These are phyloP conservation scores for Marchantia paleacea DNA, from an alignment of 225 moss, liverwort and hornwort genomes.

Conservation along the genomic window DNA sequence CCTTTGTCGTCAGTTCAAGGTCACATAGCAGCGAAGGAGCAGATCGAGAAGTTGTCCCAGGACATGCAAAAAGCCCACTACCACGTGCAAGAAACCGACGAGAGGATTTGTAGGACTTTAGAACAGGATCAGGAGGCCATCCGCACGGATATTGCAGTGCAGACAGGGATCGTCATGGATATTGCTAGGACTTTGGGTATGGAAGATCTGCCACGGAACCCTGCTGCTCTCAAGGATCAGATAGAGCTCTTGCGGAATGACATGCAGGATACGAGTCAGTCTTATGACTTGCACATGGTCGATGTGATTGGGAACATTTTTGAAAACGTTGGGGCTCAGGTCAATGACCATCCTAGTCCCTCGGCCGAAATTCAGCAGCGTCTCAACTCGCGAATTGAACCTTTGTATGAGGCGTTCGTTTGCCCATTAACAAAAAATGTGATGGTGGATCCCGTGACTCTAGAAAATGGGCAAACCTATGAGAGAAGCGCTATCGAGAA, in stretches of 20 bases:
- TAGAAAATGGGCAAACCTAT: slow-evolving; percentile 83
- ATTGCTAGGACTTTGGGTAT: slow-evolving; percentile 87
- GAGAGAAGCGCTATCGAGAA: slow-evolving; percentile 78
- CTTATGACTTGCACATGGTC: slow-evolving; percentile 78
- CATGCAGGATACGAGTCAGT: slow-evolving; percentile 60
- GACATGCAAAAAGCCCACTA: slow-evolving; percentile 73
- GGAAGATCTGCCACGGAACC: slow-evolving; percentile 70
- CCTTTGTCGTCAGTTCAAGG: slow-evolving; percentile 70
- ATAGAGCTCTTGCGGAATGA: slow-evolving; percentile 74
- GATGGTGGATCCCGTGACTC: slow-evolving; percentile 84
- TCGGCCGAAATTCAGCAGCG: slow-evolving; percentile 62
- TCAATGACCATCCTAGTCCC: slow-evolving; percentile 55
- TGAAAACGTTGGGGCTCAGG: slow-evolving; percentile 51
- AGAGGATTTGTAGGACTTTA: slow-evolving; percentile 68
- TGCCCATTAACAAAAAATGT: slow-evolving; percentile 93
- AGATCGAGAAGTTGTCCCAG: slow-evolving; percentile 61
- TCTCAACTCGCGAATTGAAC: slow-evolving; percentile 67
- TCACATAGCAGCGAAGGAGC: slow-evolving; percentile 50
- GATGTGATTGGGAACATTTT: slow-evolving; percentile 75
- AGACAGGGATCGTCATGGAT: slow-evolving; percentile 92
- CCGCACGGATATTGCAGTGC: slow-evolving; percentile 70
- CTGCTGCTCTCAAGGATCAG: slow-evolving; percentile 71
- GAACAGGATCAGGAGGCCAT: slow-evolving; percentile 71
- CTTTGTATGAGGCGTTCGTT: slow-evolving; percentile 87
- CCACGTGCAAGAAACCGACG: slow-evolving; percentile 78